phyloP scores from a whole-genome alignment of 148 eudicot species.

The Diospyros kaki region DNA sequence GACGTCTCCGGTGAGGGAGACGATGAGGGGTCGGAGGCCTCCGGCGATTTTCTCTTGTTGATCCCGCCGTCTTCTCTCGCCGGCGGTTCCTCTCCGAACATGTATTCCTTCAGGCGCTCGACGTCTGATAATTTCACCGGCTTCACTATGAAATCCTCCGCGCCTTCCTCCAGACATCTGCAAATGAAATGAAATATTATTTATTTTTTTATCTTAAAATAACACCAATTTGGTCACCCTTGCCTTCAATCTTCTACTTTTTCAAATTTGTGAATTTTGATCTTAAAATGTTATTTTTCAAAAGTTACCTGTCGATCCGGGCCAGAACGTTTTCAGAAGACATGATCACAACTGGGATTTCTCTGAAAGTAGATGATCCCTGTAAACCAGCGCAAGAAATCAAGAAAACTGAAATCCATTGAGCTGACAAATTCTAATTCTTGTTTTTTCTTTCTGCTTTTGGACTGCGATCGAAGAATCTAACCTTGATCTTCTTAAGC shows the following conservation, averaged over 20 bases:
- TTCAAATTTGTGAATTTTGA: too few relatives aligned
- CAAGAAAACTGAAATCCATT: not conserved
- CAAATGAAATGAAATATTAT: not conserved
- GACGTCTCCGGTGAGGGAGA: slow-evolving; percentile 20
- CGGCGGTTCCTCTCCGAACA: slow-evolving; percentile 49
- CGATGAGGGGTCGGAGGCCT: slow-evolving; percentile 35
- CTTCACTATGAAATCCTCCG: slow-evolving; percentile 77
- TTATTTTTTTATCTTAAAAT: too few relatives aligned
- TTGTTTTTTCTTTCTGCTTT: not conserved
- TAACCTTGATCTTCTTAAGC: slow-evolving; percentile 77
- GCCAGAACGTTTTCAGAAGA: slow-evolving; percentile 57
- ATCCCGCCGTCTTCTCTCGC: slow-evolving; percentile 20
- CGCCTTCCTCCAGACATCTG: slow-evolving; percentile 92
- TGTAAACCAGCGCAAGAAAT: not conserved
- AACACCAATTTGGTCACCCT: too few relatives aligned
- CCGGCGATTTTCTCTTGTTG: slow-evolving; percentile 59
- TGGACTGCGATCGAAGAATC: not conserved
- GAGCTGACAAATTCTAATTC: not conserved
- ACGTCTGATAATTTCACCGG: slow-evolving; percentile 78
- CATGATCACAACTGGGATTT: slow-evolving; percentile 68
- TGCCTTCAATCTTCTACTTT: too few relatives aligned
- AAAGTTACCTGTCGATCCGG: slow-evolving; percentile 49
- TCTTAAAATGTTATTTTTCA: not conserved
- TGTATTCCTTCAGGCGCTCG: slow-evolving; percentile 54
- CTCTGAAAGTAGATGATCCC: slow-evolving; percentile 50